Conservation (phyloP, 2,329 filamentous ascomycete genomes). For the Claviceps monticola region DNA sequence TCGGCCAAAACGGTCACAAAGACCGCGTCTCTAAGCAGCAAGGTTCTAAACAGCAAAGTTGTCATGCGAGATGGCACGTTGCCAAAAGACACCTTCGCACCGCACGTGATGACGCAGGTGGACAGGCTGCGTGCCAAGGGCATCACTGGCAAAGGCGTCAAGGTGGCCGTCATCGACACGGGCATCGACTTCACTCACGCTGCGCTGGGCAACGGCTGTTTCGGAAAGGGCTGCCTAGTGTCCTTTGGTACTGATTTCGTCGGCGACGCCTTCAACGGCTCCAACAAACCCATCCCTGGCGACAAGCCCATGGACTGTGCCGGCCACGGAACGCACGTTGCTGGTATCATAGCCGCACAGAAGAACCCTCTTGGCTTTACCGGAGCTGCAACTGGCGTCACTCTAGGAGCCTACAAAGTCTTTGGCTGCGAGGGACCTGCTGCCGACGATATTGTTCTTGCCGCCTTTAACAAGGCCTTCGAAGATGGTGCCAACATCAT, state of each 20-base stretch:
- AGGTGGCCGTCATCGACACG: constrained; percentile 38
- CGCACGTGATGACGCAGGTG: constrained; percentile 43
- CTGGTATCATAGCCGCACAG: constrained; percentile 31
- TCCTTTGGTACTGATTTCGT: constrained; percentile 29
- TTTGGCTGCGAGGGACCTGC: constrained; percentile 19
- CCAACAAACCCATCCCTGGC: constrained; percentile 19
- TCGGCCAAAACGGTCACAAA: constrained; percentile 27
- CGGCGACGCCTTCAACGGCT: constrained; percentile 20
- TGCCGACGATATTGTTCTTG: constrained; percentile 23
- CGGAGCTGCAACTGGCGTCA: constrained; percentile 25
- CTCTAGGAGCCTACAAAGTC: constrained; percentile 24
- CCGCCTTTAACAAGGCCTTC: constrained; percentile 24
- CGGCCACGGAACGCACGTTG: constrained; percentile 31
- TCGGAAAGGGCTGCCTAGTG: constrained; percentile 30
- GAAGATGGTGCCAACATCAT: constrained; percentile 26
- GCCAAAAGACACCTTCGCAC: constrained; percentile 23
- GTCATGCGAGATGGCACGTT: constrained; percentile 12
- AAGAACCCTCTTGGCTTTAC: constrained; percentile 21
- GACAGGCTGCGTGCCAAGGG: constrained; percentile 37
- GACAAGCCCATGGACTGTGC: constrained; percentile 24
- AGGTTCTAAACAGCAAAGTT: too few species aligned
- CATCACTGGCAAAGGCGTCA: constrained; percentile 35
- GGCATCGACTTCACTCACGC: constrained; percentile 49
- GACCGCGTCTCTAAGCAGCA: constrained; percentile 9
- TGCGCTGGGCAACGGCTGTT: constrained; percentile 36